Evolutionary conservation across 1,139 yeast genomes (phyloP), one percentile per base, ranked within the genome.

Genomic region (Fermentozyma sake): DNA sequence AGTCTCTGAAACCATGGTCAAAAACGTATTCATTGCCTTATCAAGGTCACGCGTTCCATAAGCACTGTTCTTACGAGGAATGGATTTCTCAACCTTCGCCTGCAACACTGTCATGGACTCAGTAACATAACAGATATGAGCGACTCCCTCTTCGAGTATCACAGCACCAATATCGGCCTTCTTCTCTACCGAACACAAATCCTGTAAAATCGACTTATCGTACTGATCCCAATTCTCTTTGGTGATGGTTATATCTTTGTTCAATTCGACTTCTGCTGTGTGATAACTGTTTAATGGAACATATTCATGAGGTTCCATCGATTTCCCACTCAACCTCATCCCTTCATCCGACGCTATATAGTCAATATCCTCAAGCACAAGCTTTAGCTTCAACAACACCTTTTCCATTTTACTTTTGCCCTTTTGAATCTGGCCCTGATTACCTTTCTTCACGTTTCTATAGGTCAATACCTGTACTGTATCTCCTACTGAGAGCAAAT

Each of bases 81-180:
- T 77, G 4, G 82, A 63, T 45, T 82, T 81, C 44, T 87, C 96
- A 16, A 89, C 71, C 50, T 87, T 84, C 37, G 79, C 77, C 38
- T 85, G 72, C 35, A 91, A 51, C 18, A 86, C 77, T 0, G 97
- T 89, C 79, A 91, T 83, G 35, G 81, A 81, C 29, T 89, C 95
- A 0, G 97, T 86, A 16, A 91, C 70, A 28, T 87, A 65, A 55
- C 98, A 91, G 12, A 91, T 62, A 53, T 91, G 96, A 1, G 97
- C 96, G 27, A 91, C 76, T 14, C 97, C 97, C 50, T 93, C 97
- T 55, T 91, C 91, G 48, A 91, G 58, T 1, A 89, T 95, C 15
- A 91, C 79, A 0, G 98, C 98, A 1, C 96, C 98, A 7, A 91
- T 76, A 46, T 91, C 97, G 0, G 96, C 95, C 48, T 81, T 81